phyloP scores from a whole-genome alignment of 495 filamentous ascomycete species.

The Daldinia concentrica region DNA sequence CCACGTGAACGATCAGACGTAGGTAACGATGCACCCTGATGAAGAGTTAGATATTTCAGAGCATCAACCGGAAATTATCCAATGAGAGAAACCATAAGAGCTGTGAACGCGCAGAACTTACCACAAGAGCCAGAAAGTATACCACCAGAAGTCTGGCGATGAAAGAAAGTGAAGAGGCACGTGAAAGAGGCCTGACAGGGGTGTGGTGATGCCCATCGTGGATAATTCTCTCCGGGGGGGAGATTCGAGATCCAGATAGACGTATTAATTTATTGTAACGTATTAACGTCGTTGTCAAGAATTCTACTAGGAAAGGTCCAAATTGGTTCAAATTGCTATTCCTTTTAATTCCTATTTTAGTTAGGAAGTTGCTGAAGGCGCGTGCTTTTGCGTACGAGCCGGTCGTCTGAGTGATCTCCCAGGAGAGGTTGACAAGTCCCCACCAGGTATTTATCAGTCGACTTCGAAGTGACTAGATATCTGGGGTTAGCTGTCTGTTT shows the following conservation, averaged over 20 bases:
- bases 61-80: slow-evolving; percentile 3
- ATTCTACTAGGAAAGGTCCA: not conserved
- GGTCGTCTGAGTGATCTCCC: slow-evolving; percentile 26
- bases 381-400: slow-evolving; percentile 25
- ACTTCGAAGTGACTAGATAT: slow-evolving; percentile 19
- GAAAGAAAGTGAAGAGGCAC: slow-evolving; percentile 51
- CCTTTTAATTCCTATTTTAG: slow-evolving; percentile 8
- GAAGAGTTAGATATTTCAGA: slow-evolving; percentile 29
- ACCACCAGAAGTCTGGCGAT: slow-evolving; percentile 48
- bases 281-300: not conserved
- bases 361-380: slow-evolving; percentile 5
- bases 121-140: slow-evolving; percentile 55
- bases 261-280: slow-evolving; percentile 27
- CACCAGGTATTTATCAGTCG: slow-evolving; percentile 24
- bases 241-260: slow-evolving; percentile 8
- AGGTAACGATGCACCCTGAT: slow-evolving; percentile 60
- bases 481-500: slow-evolving; percentile 23
- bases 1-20: slow-evolving; percentile 57
- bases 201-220: slow-evolving; percentile 46
- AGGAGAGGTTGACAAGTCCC: slow-evolving; percentile 15
- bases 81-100: not conserved
- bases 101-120: slow-evolving; percentile 42
- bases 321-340: not conserved
- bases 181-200: slow-evolving; percentile 49
- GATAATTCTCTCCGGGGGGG: slow-evolving; percentile 12